Evolutionary conservation across 2,329 filamentous ascomycete genomes (phyloP).

Genomic region (Fusarium torreyae): DNA sequence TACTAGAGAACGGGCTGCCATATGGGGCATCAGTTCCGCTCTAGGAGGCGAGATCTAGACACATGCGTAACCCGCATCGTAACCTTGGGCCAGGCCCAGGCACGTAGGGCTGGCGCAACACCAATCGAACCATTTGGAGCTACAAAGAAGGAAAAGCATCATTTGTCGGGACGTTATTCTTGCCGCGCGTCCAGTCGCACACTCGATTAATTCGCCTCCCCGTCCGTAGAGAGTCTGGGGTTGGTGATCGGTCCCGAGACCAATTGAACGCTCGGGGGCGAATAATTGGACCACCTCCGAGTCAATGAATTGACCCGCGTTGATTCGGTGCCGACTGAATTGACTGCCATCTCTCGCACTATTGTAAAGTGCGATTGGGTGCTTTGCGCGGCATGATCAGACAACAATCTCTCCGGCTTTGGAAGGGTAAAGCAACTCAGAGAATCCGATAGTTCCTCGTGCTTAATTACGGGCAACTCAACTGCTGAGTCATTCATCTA

Average conservation of each 20-base stretch:
- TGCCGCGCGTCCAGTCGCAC: conserved; percentile 47
- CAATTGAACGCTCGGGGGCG: conserved; percentile 35
- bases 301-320: background rate
- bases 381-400: conserved; percentile 6
- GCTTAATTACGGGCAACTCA: conserved; percentile 2
- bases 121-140: conserved; percentile 45
- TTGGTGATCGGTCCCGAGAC: conserved; percentile 42
- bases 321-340: conserved; percentile 21
- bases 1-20: conserved; percentile 12
- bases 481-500: conserved; percentile 40
- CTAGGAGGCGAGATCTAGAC: conserved; percentile 40
- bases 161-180: conserved; percentile 23
- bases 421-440: conserved; percentile 14
- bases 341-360: conserved; percentile 1
- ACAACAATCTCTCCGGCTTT: conserved; percentile 19
- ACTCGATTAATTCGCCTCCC: conserved; percentile 18
- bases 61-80: conserved; percentile 42
- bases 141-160: conserved; percentile 22
- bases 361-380: conserved; percentile 22
- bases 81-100: conserved; percentile 37
- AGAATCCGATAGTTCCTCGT: conserved; percentile 4
- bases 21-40: conserved; percentile 38
- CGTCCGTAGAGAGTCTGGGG: conserved; percentile 10
- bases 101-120: conserved; percentile 44
- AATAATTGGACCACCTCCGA: conserved; percentile 16